phyloP scores from a whole-genome alignment of 2,329 filamentous ascomycete species.

The Neopestalotiopsis clavispora region DNA sequence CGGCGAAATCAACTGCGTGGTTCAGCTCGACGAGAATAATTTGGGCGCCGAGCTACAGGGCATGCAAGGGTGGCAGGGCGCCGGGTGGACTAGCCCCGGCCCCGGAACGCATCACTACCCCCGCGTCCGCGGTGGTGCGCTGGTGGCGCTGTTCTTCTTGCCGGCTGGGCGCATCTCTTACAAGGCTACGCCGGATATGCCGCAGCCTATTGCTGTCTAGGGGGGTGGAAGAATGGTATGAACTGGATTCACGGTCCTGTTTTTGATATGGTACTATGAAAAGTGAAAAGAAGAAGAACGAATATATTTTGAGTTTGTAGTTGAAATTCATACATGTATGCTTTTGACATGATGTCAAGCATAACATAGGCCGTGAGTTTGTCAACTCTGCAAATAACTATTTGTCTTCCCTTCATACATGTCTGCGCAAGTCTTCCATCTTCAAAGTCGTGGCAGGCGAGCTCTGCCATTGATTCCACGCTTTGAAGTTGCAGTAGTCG shows the following conservation, averaged over 20 bases:
- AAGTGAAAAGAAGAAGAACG: too few relatives aligned
- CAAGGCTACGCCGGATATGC: conserved; percentile 46
- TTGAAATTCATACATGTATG: too few relatives aligned
- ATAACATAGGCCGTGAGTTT: too few relatives aligned
- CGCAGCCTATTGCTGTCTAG: conserved; percentile 39
- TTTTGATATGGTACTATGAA: too few relatives aligned
- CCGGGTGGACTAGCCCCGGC: conserved; percentile 59
- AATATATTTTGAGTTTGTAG: too few relatives aligned
- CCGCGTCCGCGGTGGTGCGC: conserved; percentile 51
- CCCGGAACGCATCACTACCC: conserved; percentile 63
- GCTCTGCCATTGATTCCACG: neutral
- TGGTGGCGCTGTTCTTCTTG: conserved; percentile 60
- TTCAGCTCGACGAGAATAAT: conserved; percentile 48
- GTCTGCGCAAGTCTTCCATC: too few relatives aligned
- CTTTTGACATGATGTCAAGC: too few relatives aligned
- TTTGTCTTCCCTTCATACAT: too few relatives aligned
- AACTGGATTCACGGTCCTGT: too few relatives aligned
- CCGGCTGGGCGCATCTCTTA: conserved; percentile 60
- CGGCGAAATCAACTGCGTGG: conserved; percentile 60
- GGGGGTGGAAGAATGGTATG: neutral
- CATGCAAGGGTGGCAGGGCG: conserved; percentile 60
- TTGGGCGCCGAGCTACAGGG: conserved; percentile 53
- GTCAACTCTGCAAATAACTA: too few relatives aligned
- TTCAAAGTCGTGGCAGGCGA: neutral
- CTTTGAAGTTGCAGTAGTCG: neutral